These are phyloP conservation scores for Phalaenopsis hybrid DNA, from an alignment of 116 monocot species.

Conservation along the genomic window DNA sequence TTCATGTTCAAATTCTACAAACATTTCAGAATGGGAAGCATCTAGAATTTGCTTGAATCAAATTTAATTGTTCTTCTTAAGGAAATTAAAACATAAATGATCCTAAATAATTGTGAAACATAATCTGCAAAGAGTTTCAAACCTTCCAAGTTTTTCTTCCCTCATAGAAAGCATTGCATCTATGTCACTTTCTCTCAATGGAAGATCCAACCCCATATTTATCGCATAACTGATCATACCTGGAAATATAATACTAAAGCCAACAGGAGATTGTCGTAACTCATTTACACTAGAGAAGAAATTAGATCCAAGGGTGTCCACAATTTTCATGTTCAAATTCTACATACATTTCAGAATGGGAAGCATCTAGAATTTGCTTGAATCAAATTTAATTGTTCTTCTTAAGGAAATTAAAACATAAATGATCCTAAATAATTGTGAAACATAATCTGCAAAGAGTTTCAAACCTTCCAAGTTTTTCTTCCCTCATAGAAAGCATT, in stretches of 20 bases:
- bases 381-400: too few relatives aligned
- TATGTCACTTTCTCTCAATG: constrained; percentile 26
- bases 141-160: constrained; percentile 61
- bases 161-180: constrained; percentile 29
- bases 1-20: background rate
- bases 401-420: too few relatives aligned
- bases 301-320: constrained; percentile 28
- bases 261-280: constrained; percentile 52
- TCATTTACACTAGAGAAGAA: constrained; percentile 35
- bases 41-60: constrained; percentile 1
- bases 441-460: too few relatives aligned
- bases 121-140: background rate
- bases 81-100: background rate
- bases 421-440: too few relatives aligned
- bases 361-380: too few relatives aligned
- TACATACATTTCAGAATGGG: too few relatives aligned
- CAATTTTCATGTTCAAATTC: too few relatives aligned
- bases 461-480: too few relatives aligned
- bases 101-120: background rate
- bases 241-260: background rate
- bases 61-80: background rate
- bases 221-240: constrained; percentile 54
- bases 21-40: background rate
- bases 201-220: constrained; percentile 57
- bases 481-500: too few relatives aligned